Base-by-base conservation (phyloP, 345 rosid genomes). In the Cochlearia excelsa region DNA sequence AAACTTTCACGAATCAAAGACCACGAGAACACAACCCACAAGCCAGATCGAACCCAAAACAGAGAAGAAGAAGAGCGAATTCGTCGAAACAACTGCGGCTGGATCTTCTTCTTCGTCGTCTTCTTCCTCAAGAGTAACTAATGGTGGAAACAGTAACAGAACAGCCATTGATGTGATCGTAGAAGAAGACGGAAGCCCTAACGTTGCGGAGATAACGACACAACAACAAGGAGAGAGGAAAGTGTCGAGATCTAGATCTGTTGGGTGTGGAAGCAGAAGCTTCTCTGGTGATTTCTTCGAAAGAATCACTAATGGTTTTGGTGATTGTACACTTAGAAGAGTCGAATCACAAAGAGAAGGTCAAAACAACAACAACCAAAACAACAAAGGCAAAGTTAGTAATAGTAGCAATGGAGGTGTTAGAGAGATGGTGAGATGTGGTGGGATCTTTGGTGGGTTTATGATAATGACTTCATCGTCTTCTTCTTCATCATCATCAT, bases 211-310 rank as follows among this genome's bases (percentile, higher is more conserved):
- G 65, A n/a, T 47, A 10, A 74, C 78, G 2, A 74, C 75, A 8
- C 43, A 9, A 48, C 37, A 30, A 57, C 47, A n/a, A 63, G 59
- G 23, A 4, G 95, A 85, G 60, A 79, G 94, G 42, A 90, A 90
- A 61, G 99, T 93, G 5, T 85, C 99, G n/a, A 84, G 99, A 77
- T 93, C 99, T 66, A 87, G 99, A 82, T 93, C 99, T 56, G 95
- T 87, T 4, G 99, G 99, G 5, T 93, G 99, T 48, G 99, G 99
- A 31, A 89, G 95, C 84, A 65, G 96, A 74, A 93, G 99, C 75
- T 93, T 93, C 67, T 89, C 97, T 0, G 97, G 97, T 4, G 99
- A 93, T 54, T 93, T 93, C 77, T 90, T 93, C 26, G 99, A 85
- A 70, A 87, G 95, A 77, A 83, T 93, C 63, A 90, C 99, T 1